A percentile compares a stretch with the other conserved stretches of the same genome.
Conservation (phyloP, 2,329 filamentous ascomycete species). For the Anthostomella pinea region DNA sequence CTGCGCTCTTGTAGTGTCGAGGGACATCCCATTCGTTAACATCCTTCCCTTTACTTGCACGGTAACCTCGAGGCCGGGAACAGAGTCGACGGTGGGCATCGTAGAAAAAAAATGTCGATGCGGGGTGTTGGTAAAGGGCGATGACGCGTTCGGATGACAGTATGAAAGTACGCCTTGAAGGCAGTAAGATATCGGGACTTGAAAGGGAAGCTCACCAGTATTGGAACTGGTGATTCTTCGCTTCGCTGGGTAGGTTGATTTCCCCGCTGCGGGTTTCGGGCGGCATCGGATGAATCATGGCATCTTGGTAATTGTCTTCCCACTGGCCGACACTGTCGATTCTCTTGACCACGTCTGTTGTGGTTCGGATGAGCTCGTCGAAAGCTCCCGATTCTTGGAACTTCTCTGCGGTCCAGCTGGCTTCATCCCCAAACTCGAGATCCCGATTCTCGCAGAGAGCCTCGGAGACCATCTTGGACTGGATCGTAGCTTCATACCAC, state of each 20-base stretch:
- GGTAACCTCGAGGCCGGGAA: too few relatives aligned
- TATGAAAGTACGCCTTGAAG: too few relatives aligned
- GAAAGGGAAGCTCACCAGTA: too few relatives aligned
- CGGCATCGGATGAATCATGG: constrained; percentile 5
- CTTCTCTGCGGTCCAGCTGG: constrained; percentile 20
- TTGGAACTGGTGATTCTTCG: too few relatives aligned
- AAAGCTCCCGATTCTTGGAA: constrained; percentile 21
- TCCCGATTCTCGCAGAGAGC: constrained; percentile 25
- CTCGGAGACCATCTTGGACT: constrained; percentile 17
- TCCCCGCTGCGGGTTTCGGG: background rate
- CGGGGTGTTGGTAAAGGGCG: too few relatives aligned
- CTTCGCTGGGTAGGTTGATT: background rate
- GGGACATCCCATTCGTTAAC: too few relatives aligned
- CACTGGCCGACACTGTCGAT: constrained; percentile 30
- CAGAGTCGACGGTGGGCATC: too few relatives aligned
- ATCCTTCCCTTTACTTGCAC: too few relatives aligned
- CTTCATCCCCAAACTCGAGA: constrained; percentile 26
- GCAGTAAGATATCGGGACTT: too few relatives aligned
- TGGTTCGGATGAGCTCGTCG: constrained; percentile 20
- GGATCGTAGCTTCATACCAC: constrained; percentile 28
- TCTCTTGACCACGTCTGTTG: constrained; percentile 22
- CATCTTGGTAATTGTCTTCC: constrained; percentile 25
- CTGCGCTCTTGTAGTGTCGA: too few relatives aligned
- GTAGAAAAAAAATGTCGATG: too few relatives aligned
- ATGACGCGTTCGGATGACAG: too few relatives aligned